Percentiles rank a stretch among this genome's conserved stretches.
Evolutionary conservation across 805 yeast species (phyloP).

Genomic region (Myxozyma sirexii): DNA sequence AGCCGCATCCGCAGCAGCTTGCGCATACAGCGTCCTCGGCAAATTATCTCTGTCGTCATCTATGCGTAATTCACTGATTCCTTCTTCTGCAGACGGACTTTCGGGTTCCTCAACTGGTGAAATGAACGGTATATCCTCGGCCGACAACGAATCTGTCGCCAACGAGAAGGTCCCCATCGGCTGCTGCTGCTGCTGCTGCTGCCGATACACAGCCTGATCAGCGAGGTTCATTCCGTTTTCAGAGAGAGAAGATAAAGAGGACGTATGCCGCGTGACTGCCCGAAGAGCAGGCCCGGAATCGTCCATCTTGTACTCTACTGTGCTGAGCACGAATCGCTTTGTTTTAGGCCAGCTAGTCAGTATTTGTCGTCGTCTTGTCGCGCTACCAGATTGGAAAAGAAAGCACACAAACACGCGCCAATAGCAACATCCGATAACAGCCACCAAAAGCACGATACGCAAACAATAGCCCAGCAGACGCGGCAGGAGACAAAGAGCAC

Average conservation of each 20-base stretch:
- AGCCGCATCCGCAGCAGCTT: constrained; percentile 32
- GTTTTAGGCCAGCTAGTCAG: no score
- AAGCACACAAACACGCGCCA: neutral
- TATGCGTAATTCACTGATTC: neutral
- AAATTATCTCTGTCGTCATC: neutral
- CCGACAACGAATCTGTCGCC: constrained; percentile 20
- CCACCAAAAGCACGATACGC: neutral
- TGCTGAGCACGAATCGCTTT: no score
- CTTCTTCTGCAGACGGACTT: neutral
- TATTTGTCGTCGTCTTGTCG: no score
- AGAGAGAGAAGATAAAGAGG: no score
- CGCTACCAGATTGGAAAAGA: neutral
- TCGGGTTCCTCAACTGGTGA: constrained; percentile 35
- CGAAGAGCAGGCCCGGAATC: no score
- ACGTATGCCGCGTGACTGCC: no score
- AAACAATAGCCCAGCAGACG: neutral
- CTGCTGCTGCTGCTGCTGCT: neutral
- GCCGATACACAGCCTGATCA: neutral
- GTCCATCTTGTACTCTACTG: no score
- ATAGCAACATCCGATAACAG: neutral
- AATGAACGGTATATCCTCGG: constrained; percentile 31
- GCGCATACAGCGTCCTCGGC: constrained; percentile 19
- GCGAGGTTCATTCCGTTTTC: neutral
- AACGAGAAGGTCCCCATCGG: constrained; percentile 33
- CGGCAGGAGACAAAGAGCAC: no score